Conservation (phyloP, 108 stramenopile species). For the Fragilaria radians region DNA sequence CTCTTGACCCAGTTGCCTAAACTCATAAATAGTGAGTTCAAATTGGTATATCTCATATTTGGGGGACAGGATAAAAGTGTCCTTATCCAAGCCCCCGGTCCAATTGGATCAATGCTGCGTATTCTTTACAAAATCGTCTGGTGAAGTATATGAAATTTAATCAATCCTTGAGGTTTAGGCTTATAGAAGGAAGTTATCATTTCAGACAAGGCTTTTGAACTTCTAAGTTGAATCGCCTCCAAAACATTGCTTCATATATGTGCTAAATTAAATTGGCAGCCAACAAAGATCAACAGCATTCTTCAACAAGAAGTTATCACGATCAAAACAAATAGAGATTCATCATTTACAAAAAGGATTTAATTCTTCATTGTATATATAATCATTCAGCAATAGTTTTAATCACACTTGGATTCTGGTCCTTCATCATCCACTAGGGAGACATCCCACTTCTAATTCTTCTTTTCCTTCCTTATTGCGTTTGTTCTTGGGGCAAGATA, state of each 20-base stretch:
- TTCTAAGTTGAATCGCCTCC: slow-evolving; percentile 91
- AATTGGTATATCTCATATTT: slow-evolving; percentile 88
- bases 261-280: slow-evolving; percentile 99
- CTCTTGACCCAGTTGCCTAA: too few relatives aligned
- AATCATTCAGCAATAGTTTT: too few relatives aligned
- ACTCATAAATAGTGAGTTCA: too few relatives aligned
- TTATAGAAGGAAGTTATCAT: slow-evolving; percentile 99
- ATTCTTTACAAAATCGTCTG: slow-evolving; percentile 92
- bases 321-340: slow-evolving; percentile 90
- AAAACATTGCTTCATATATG: slow-evolving; percentile 98
- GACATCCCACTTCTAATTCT: too few relatives aligned
- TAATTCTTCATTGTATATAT: too few relatives aligned
- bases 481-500: too few relatives aligned
- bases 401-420: too few relatives aligned
- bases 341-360: slow-evolving; percentile 86
- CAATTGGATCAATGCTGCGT: slow-evolving; percentile 96
- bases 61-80: slow-evolving; percentile 91
- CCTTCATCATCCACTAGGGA: too few relatives aligned
- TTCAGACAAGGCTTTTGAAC: slow-evolving; percentile 90
- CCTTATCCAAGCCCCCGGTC: slow-evolving; percentile 97
- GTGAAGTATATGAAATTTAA: slow-evolving; percentile 83
- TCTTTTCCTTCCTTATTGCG: too few relatives aligned
- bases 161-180: slow-evolving; percentile 78
- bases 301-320: slow-evolving; percentile 84
- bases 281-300: too few relatives aligned